Conservation (phyloP, 495 filamentous ascomycete genomes). For the Cairneyella variabilis region DNA sequence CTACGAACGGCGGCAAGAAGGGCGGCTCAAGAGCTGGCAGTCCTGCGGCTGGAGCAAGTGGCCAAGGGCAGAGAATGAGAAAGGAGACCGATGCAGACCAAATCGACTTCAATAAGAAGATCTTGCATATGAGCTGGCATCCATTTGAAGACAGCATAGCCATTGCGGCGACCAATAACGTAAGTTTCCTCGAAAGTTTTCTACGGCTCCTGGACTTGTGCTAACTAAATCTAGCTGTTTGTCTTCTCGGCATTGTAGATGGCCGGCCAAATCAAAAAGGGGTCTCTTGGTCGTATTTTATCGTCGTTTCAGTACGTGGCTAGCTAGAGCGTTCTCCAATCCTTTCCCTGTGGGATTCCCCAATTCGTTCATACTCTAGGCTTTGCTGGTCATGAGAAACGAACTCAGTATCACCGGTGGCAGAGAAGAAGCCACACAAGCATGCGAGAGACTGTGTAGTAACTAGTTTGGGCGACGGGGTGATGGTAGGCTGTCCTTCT, state of each 20-base stretch:
- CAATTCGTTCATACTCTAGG: slow-evolving; percentile 9
- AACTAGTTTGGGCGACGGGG: slow-evolving; percentile 7
- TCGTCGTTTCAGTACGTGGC: slow-evolving; percentile 24
- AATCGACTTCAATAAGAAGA: slow-evolving; percentile 99
- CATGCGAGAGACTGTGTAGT: slow-evolving; percentile 3
- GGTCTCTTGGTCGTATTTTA: slow-evolving; percentile 23
- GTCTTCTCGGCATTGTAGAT: slow-evolving; percentile 96
- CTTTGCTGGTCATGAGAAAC: slow-evolving; percentile 19
- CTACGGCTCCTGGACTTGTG: neutral
- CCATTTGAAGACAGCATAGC: slow-evolving; percentile 99
- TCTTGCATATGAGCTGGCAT: slow-evolving; percentile 99
- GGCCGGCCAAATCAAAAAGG: slow-evolving; percentile 5
- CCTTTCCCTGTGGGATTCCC: slow-evolving; percentile 7
- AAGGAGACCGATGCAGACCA: slow-evolving; percentile 99
- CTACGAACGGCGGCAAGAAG: slow-evolving; percentile 64
- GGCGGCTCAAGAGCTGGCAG: slow-evolving; percentile 81
- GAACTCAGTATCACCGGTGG: slow-evolving; percentile 10
- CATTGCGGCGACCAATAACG: slow-evolving; percentile 98
- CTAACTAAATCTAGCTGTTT: slow-evolving; percentile 65
- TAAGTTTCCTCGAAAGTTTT: slow-evolving; percentile 46
- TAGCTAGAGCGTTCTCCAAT: slow-evolving; percentile 17
- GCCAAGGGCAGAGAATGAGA: slow-evolving; percentile 89
- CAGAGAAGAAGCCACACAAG: slow-evolving; percentile 12
- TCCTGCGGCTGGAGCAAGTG: slow-evolving; percentile 70
- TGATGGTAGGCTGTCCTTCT: slow-evolving; percentile 12